Base-by-base conservation (phyloP, 208 protist genomes). In the Histomonas meleagridis region DNA sequence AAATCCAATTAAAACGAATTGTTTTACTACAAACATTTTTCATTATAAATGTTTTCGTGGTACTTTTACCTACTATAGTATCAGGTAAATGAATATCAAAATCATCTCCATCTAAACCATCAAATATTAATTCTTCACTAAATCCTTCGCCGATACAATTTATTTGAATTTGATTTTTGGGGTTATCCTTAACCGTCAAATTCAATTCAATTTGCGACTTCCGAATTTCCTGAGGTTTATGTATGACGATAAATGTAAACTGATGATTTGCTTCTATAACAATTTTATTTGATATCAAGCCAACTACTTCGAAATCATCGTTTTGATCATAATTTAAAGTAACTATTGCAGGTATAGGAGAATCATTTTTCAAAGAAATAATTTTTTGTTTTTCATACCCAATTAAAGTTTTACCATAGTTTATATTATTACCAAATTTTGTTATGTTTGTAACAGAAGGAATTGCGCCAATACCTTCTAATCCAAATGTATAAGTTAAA, bases 41-140 rank as follows among this genome's bases (percentile, higher is more conserved):
- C 76, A 86, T 86, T 38, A n/a, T 55, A 48, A 55, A 86, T 18
- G 46, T 86, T 18, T 38, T 23, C 26, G 40, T 55, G 23, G 23
- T 32, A n/a, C 26, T 51, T 16, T 46, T 86, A 57, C 76, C 76
- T 18, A 86, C 76, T 10, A 86, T 46, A 16, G 46, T 46, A 38
- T 28, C 23, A 2, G 3, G 40, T 7, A 86, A 51, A 35, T 86
- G 43, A 12, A 86, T 7, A 38, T 86, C 76, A 32, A 23, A 26
- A 12, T 86, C 76, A 38, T 86, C 76, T n/a, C 76, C 76, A 16
- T 43, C 46, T 0, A 86, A 26, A 32, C 76, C 76, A 46, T 86
- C 76, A 35, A 86, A 86, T 10, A 86, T 55, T 23, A 86, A 40
- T 38, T 86, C 76, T 32, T 86, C 76, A 35, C 76, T 86, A 48